Base-by-base conservation (phyloP, 2,329 filamentous ascomycete genomes). In the Fusarium globosum region DNA sequence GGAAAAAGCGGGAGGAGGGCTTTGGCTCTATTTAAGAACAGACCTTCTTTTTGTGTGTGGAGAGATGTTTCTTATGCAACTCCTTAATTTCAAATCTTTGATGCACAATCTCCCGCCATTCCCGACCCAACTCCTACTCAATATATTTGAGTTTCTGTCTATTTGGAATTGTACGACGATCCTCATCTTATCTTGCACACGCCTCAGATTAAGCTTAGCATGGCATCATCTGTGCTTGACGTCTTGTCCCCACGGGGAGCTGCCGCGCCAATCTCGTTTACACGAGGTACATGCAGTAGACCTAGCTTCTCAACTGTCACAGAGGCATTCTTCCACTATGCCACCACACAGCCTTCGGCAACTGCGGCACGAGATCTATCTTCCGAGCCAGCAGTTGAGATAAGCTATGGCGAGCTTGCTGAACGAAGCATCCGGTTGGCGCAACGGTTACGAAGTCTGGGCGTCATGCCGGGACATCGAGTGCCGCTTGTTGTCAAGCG, bases 401-500 rank as follows among this genome's bases (percentile, higher is more conserved):
- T 87, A 65, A 86, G 84, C 28, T 88, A 88, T 73, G 76, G 76
- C 2, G 83, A 86, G 60, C 82, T 88, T 52, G 84, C 85, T 45
- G 75, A 72, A 10, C 65, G 71, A 41, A 77, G 72, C 43, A 59
- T 57, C 76, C 80, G 41, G 80, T 79, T 88, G 15, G 83, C 85
- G 39, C 79, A 80, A 55, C 76, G 81, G 43, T 79, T 88, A 9
- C 80, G 65, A 43, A 66, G 38, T 45, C 78, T 80, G 7, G 86
- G 86, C 26, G 80, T 88, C 26, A 73, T 77, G 39, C 84, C 84
- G n/a, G 81, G 83, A 10, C 83, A 88, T 73, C 82, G 86, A 53
- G 83, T 89, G 13, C 87, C 86, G 33, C 82, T 90, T n/a, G 85
- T 90, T 33, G 85, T 87, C 53, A 86, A 86, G 65, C 83, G 88